Percentiles rank a stretch among this genome's conserved stretches.
These are phyloP conservation scores for Neopestalotiopsis sp. DNA, from an alignment of 2,329 filamentous ascomycete genomes.

Conservation along the genomic window DNA sequence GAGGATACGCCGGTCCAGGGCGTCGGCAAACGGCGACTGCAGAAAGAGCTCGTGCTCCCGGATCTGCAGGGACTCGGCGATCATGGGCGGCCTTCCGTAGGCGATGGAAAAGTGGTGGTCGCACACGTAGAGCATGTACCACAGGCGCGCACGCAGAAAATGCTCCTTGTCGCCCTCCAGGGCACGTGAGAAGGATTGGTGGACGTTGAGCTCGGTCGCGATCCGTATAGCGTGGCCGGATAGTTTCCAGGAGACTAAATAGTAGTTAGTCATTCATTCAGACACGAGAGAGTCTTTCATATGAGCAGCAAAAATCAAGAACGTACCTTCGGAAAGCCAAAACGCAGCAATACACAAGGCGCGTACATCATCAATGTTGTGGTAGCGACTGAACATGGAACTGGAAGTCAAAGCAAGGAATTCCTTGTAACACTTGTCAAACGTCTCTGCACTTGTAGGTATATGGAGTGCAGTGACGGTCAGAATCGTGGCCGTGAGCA, in stretches of 20 bases:
- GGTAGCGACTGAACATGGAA: constrained; percentile 63
- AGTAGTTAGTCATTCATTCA: not conserved
- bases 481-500: constrained; percentile 62
- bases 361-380: constrained; percentile 63
- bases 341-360: constrained; percentile 68
- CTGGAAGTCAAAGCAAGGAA: constrained; percentile 61
- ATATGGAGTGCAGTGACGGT: constrained; percentile 66
- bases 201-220: constrained; percentile 61
- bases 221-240: constrained; percentile 64
- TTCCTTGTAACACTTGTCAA: constrained; percentile 61
- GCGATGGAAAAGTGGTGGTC: constrained; percentile 71
- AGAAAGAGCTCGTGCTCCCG: constrained; percentile 18
- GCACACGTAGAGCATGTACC: constrained; percentile 69
- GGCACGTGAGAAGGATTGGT: constrained; percentile 57
- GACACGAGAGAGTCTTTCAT: not conserved
- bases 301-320: too few relatives aligned
- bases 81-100: constrained; percentile 43
- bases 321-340: constrained; percentile 59
- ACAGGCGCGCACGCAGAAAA: constrained; percentile 62
- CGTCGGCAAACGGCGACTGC: constrained; percentile 22
- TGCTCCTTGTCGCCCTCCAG: constrained; percentile 51
- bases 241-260: constrained; percentile 54
- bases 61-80: constrained; percentile 21
- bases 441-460: constrained; percentile 55
- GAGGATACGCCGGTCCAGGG: constrained; percentile 26